Evolutionary conservation across 148 eudicot genomes (phyloP), one percentile per base, ranked within the genome.

Genomic region (Chenopodium berlandieri): DNA sequence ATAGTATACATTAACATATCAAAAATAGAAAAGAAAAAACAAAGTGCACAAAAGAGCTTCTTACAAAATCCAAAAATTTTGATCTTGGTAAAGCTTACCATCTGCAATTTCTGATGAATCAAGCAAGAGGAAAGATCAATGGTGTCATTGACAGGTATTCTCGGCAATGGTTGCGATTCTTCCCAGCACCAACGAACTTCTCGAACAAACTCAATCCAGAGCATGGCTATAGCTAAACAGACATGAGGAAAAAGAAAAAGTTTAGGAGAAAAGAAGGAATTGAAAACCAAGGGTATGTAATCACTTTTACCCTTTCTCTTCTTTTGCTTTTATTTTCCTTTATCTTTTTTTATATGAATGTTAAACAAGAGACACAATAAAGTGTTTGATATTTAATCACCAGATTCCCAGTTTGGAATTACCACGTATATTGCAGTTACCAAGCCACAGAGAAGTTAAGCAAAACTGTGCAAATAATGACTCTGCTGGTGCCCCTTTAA

Each of bases 121-220:
- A 96, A 89, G 88, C 98, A 94, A 37, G 95, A 92, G 44, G 99
- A 92, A 31, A 96, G 88, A 88, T 94, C 94, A 82, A 96, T 90
- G 78, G 77, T 77, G 69, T 91, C 91, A 75, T 73, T 82, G 58
- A 85, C 80, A 76, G 89, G 89, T 89, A 91, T 91, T 85, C 92
- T 91, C 30, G 98, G 99, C 76, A 96, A 82, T 81, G 95, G 93
- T 69, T 94, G 98, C 46, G 92, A 96, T 87, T 96, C 99, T 85
- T 96, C 99, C 99, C 99, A 96, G 83, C 90, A 96, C 98, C 98
- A 96, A 84, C 98, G 98, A 71, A 96, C 93, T 88, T 96, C 99
- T 77, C 97, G 91, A 50, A 94, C 94, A 89, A 94, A 96, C 87
- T 96, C 99, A 83, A 96, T 89, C 99, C 99, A 96, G 47, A 96